Evolutionary conservation across 2,329 filamentous ascomycete genomes (phyloP).

Genomic region (Sporothrix humicola): DNA sequence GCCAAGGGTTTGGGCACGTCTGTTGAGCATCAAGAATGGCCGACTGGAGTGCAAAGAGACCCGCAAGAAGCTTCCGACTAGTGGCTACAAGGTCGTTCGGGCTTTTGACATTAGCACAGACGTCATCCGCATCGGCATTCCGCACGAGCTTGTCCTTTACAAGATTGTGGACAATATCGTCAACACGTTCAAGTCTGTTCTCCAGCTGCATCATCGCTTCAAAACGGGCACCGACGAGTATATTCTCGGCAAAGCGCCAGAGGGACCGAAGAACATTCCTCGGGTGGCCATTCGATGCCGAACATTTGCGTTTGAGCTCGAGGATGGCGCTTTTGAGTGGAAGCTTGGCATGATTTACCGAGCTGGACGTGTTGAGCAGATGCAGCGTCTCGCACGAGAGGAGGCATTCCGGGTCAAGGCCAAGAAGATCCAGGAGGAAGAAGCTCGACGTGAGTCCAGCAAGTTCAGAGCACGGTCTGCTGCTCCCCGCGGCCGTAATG

Average conservation of each 20-base stretch:
- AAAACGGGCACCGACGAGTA: conserved; percentile 87
- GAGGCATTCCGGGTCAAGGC: conserved; percentile 88
- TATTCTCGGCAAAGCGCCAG: conserved; percentile 81
- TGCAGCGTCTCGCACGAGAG: conserved; percentile 85
- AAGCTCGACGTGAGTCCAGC: conserved; percentile 59
- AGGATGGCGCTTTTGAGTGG: conserved; percentile 97
- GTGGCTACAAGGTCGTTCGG: conserved; percentile 70
- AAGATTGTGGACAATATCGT: conserved; percentile 92
- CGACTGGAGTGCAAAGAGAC: conserved; percentile 81
- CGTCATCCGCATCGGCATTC: conserved; percentile 84
- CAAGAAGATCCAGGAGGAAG: conserved; percentile 79
- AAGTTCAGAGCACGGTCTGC: conserved; percentile 63
- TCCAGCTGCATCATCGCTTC: conserved; percentile 94
- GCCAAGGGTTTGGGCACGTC: conserved; percentile 80
- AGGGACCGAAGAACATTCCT: conserved; percentile 84
- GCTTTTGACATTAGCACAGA: conserved; percentile 85
- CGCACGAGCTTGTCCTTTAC: conserved; percentile 88
- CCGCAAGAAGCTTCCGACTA: conserved; percentile 65
- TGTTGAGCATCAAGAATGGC: conserved; percentile 81
- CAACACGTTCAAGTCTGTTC: conserved; percentile 83
- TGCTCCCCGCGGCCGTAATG: conserved; percentile 47
- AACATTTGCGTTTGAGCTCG: conserved; percentile 86
- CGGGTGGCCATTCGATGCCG: conserved; percentile 82
- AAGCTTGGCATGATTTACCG: conserved; percentile 95
- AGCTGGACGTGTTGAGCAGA: conserved; percentile 84